These are phyloP conservation scores for Termitomyces heimii DNA, from an alignment of 768 basidiomycete genomes.

Conservation along the genomic window DNA sequence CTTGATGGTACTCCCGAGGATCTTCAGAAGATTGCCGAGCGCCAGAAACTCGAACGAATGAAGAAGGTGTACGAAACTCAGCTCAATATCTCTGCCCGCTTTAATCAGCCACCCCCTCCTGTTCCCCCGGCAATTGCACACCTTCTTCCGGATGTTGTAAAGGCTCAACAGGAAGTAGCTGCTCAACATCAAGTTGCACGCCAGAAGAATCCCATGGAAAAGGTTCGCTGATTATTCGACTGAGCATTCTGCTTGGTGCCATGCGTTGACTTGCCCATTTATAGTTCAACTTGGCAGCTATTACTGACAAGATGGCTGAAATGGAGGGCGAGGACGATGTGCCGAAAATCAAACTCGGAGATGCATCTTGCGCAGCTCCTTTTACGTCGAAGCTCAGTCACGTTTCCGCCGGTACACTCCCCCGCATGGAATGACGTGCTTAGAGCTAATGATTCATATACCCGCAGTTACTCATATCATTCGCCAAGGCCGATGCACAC, in stretches of 20 bases:
- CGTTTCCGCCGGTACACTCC: conserved; percentile 80
- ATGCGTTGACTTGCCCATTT: neutral
- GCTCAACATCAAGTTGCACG: conserved; percentile 53
- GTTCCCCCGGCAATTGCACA: conserved; percentile 87
- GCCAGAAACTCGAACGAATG: conserved; percentile 60
- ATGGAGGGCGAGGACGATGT: conserved; percentile 95
- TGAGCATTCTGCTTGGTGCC: neutral
- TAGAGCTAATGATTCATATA: conserved; percentile 44
- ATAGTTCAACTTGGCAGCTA: conserved; percentile 71
- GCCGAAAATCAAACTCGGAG: conserved; percentile 98
- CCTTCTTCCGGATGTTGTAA: conserved; percentile 84
- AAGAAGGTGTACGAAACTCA: conserved; percentile 94
- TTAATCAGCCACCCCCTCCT: conserved; percentile 91
- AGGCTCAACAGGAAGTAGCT: conserved; percentile 78
- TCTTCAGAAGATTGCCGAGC: conserved; percentile 8
- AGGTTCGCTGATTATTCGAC: conserved; percentile 40
- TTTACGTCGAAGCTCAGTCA: conserved; percentile 99
- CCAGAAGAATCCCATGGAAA: conserved; percentile 85
- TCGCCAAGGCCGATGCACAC: conserved; percentile 93
- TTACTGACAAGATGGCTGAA: conserved; percentile 82
- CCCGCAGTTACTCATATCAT: conserved; percentile 16
- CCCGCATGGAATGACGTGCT: neutral
- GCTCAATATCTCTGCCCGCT: conserved; percentile 81
- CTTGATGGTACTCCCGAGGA: conserved; percentile 11
- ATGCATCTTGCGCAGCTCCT: conserved; percentile 96